Base-by-base conservation (phyloP, 164 flowering plant species). In the Piper betle region DNA sequence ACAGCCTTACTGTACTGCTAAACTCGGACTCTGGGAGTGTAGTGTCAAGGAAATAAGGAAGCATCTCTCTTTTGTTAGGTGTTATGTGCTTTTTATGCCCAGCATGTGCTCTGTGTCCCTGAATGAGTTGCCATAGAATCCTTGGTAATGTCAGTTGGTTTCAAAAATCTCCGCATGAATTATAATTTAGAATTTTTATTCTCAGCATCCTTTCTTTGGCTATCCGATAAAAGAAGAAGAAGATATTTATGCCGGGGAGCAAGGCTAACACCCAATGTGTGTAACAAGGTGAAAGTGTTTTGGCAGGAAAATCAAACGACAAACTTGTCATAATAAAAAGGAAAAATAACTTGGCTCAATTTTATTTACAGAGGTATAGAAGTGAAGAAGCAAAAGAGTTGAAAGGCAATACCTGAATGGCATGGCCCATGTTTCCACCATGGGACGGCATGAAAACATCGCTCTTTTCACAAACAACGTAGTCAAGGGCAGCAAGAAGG, bases 371-470 rank as follows among this genome's bases (percentile, higher is more conserved):
- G n/a, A n/a, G n/a, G n/a, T n/a, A n/a, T n/a, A n/a, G n/a, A n/a
- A n/a, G n/a, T 41, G 9, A 41, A 41, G 43, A 41, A 41, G 9
- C 43, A 41, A 41, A 9, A n/a, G n/a, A n/a, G 12, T 15, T 43
- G 3, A 1, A 6, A 33, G 18, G 61, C 59, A 58, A 52, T 81
- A 93, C 98, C 98, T 94, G 97, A 33, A 94, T 70, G 3, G 96
- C 96, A 56, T 81, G 99, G 19, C 91, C 96, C 99, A 94, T 94
- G 62, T 94, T 91, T 63, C 99, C 99, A 5, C 99, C 99, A 78
- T 94, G 97, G 58, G 97, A 94, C 53, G 99, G 84, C 91, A 94
- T 88, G 82, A 91, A 94, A 18, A 94, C 90, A 69, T 94, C 86
- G 52, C 97, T 88, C 15, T 76, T 78, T 74, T 82, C 88, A 11